These are phyloP conservation scores for Prunus campanulata DNA, from an alignment of 306 rosid species.

Conservation along the genomic window DNA sequence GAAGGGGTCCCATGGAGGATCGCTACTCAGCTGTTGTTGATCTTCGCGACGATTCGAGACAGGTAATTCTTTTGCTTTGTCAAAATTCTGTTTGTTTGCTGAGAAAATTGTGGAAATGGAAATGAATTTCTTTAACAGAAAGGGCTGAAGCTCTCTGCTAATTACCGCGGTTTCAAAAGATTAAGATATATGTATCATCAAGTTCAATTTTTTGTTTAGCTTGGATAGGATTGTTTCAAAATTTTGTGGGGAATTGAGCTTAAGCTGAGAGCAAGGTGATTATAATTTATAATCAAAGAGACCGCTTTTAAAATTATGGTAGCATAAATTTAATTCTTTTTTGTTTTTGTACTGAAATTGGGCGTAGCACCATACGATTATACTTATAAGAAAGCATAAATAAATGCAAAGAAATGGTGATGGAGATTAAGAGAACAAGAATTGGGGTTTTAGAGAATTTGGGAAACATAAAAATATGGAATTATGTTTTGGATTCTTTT, in stretches of 20 bases:
- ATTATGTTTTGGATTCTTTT: neutral
- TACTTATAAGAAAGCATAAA: too few species aligned
- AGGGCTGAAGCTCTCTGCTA: too few species aligned
- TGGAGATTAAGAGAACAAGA: neutral
- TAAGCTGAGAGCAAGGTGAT: neutral
- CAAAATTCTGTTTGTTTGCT: conserved; percentile 1
- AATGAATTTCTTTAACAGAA: neutral
- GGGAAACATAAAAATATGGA: neutral
- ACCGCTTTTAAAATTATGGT: too few species aligned
- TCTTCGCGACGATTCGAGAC: conserved; percentile 35
- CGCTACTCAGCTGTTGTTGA: conserved; percentile 45
- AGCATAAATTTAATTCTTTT: too few species aligned
- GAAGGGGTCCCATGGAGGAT: conserved; percentile 42
- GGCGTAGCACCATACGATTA: too few species aligned
- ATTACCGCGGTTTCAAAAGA: too few species aligned
- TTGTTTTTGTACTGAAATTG: too few species aligned
- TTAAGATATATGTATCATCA: too few species aligned
- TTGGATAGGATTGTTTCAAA: neutral
- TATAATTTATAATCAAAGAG: too few species aligned
- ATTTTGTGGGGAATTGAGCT: neutral
- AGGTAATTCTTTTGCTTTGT: conserved; percentile 19
- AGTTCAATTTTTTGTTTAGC: neutral
- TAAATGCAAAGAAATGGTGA: neutral
- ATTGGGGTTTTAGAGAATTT: neutral
- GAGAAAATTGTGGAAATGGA: neutral